Base-by-base conservation (phyloP, 768 basidiomycete species). In the Saitozyma sp. region DNA sequence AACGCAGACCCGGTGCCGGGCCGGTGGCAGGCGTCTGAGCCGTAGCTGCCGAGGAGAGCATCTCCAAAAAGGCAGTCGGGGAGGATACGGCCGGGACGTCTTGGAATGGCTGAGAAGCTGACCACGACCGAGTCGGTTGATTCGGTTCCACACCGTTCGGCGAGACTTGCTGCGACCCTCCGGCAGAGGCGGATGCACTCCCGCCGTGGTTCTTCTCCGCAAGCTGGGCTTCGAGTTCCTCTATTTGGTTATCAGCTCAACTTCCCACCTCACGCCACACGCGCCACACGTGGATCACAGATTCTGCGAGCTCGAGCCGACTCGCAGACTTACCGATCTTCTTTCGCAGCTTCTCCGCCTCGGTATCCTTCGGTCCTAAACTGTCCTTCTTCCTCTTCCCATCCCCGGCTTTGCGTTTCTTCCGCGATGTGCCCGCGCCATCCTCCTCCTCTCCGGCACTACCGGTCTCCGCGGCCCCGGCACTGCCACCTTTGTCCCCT, bases 51-150 rank as follows among this genome's bases (percentile, higher is more conserved):
- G 74, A 67, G 0, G 74, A 76, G 6, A 76, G 66, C 66, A 76
- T 71, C 10, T 76, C 74, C 38, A 76, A 70, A 52, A 76, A 74
- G 4, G 72, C 58, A 40, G 69, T 76, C 6, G 74, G 72, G 3
- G 74, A 76, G 10, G 63, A 59, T 7, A 69, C 69, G 9, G 64
- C 10, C 53, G 48, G 14, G 49, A 48, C 20, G 42, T 54, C 42
- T 58, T 37, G 51, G 38, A 58, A 20, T 17, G 56, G 52, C 16
- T 54, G 20, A 40, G 50, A 41, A 50, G 11, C 55, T 20, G 54
- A 58, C 51, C 40, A 57, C 11, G 64, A 45, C n/a, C 40, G 62
- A 58, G 29, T 45, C 14, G 43, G 37, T 43, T 59, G 59, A 42
- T 50, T 54, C 39, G 29, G 46, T 53, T 46, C n/a, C 43, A n/a